Evolutionary conservation across 2,329 filamentous ascomycete genomes (phyloP), one percentile per base, ranked within the genome.

Genomic region (Pseudogymnoascus sp.): DNA sequence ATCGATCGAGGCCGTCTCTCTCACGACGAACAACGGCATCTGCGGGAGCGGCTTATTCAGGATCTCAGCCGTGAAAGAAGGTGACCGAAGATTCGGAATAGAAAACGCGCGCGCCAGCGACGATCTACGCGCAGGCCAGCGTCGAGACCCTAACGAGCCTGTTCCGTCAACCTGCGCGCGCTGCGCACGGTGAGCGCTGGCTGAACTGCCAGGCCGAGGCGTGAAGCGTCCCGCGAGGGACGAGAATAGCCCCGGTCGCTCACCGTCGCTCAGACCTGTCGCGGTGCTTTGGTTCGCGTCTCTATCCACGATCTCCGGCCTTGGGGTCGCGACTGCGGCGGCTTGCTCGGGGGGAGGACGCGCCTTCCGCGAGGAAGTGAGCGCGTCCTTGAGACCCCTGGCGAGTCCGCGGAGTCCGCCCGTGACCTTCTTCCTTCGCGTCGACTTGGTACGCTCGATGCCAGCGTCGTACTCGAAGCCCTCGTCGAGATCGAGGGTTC

Each of bases 401-500:
- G 48, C 48, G 1, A 57, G 8, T 34, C 28, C 48, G 25, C 25
- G 48, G n/a, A 57, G 48, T 4, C 48, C 48, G 48, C 48, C 48
- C 25, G 25, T 10, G n/a, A 57, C 48, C 48, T 19, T 57, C 48
- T 11, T 34, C 25, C 10, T 6, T 1, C 48, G 48, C n/a, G 25
- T 57, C n/a, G 48, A 19, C 48, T 10, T 14, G 1, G 48, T n/a
- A 1, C 25, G n/a, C 48, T 4, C 2, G 48, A 57, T 34, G 28
- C 48, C 48, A n/a, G 48, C 48, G 48, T 57, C 48, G 28, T 8
- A 28, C 23, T 8, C 45, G 45, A 57, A 57, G 25, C 28, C 48
- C 48, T 57, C 48, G 48, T 57, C 48, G 48, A 57, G 48, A 57
- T 57, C 48, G 48, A 57, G 48, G 25, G 48, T 34, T 57, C 48